Conservation (phyloP, 2,329 filamentous ascomycete genomes). For the Anthostomella pinea region DNA sequence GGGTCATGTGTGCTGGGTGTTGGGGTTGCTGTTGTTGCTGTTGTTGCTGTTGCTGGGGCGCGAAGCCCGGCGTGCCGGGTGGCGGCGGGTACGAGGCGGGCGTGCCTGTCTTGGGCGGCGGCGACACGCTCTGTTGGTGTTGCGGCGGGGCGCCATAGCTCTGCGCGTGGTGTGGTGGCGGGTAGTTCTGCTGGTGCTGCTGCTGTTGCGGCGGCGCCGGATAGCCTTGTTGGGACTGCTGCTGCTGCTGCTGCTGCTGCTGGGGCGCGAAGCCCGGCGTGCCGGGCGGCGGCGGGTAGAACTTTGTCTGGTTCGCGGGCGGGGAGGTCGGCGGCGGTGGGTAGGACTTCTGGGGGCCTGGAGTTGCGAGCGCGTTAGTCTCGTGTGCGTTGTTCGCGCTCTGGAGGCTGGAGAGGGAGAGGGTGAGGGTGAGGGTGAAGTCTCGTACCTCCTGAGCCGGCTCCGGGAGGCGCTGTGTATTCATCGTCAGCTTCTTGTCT, state of each 20-base stretch:
- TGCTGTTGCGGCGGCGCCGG: constrained; percentile 30
- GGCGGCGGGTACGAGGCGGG: constrained; percentile 32
- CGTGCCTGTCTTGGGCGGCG: constrained; percentile 34
- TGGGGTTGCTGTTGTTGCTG: constrained; percentile 33
- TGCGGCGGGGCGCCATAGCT: constrained; percentile 32
- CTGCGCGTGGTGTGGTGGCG: too few species aligned
- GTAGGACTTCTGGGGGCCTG: constrained; percentile 39
- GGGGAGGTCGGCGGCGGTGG: constrained; percentile 47
- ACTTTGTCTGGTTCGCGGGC: constrained; percentile 43
- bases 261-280: constrained; percentile 33
- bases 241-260: constrained; percentile 23
- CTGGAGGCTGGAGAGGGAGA: constrained; percentile 12
- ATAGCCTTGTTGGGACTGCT: constrained; percentile 27
- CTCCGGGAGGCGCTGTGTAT: constrained; percentile 39
- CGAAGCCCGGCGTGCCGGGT: constrained; percentile 7
- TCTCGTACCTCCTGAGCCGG: constrained; percentile 33
- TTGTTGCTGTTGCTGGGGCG: constrained; percentile 30
- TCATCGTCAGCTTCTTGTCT: constrained; percentile 6
- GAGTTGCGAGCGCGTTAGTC: constrained; percentile 4
- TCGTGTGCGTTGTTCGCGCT: constrained; percentile 20
- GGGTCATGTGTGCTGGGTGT: constrained; percentile 30
- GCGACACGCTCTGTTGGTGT: constrained; percentile 36
- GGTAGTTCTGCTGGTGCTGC: constrained; percentile 25
- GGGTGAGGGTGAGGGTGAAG: background rate
- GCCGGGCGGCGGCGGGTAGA: constrained; percentile 42